Conservation (phyloP, 352 stramenopile genomes). For the Phytophthora lateralis region DNA sequence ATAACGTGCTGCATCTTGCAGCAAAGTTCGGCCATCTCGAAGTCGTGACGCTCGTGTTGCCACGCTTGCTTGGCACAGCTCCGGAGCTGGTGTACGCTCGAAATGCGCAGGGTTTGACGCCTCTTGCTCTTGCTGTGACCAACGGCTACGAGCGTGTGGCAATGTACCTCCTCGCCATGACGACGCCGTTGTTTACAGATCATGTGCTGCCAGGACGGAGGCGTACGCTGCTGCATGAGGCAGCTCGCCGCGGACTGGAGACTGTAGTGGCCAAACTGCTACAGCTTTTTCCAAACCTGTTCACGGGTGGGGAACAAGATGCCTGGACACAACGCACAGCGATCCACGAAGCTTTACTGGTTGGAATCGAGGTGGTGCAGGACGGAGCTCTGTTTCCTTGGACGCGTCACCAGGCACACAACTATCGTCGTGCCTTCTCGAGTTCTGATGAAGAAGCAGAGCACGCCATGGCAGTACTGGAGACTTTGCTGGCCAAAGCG, state of each 20-base stretch:
- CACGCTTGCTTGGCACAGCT: constrained; percentile 35
- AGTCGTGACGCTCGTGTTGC: constrained; percentile 58
- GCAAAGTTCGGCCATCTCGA: constrained; percentile 52
- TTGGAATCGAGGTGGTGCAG: constrained; percentile 23
- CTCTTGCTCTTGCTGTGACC: constrained; percentile 54
- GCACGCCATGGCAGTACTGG: constrained; percentile 38
- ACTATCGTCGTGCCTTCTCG: constrained; percentile 4
- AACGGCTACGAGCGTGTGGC: constrained; percentile 57
- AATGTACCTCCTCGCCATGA: constrained; percentile 65
- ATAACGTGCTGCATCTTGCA: constrained; percentile 60
- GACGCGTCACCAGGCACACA: constrained; percentile 25
- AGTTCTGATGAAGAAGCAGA: constrained; percentile 24
- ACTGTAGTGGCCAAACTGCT: constrained; percentile 54
- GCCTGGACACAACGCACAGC: constrained; percentile 48
- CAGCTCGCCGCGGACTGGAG: constrained; percentile 47
- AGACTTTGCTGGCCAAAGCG: constrained; percentile 41
- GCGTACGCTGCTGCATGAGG: constrained; percentile 56
- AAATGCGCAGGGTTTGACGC: constrained; percentile 48
- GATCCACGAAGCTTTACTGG: constrained; percentile 54
- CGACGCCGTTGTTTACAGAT: constrained; percentile 41
- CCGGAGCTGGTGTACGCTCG: constrained; percentile 40
- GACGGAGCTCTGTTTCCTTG: constrained; percentile 29
- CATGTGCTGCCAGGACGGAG: constrained; percentile 22
- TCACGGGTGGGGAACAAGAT: constrained; percentile 47
- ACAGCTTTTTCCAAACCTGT: constrained; percentile 50